Base-by-base conservation (phyloP, 371 early-diverging fungal genomes). In the Coemansia sp. region DNA sequence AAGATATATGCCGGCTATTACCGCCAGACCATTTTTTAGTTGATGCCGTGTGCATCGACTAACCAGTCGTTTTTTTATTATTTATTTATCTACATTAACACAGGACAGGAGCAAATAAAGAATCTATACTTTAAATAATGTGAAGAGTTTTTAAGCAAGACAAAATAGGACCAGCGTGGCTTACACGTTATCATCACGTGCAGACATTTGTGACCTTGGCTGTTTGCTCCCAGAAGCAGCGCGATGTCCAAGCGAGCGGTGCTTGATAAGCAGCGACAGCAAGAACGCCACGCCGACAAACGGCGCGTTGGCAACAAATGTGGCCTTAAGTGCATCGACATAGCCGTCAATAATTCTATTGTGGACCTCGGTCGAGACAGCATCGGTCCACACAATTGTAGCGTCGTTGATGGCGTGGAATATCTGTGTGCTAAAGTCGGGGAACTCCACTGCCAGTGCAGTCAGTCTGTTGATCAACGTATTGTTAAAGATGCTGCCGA, bases 401-500 rank as follows among this genome's bases (percentile, higher is more conserved):
- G 47, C 64, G 26, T 80, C 69, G 26, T 76, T 63, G 34, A 80
- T 43, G 2, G 74, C 52, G 9, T 47, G 39, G 8, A 31, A 30
- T 30, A 77, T 67, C 5, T 38, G 55, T 30, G 60, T 20, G 7
- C 62, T 53, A 16, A 36, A 49, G 14, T 63, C 68, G 36, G 63
- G 64, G 10, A 50, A 65, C 11, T 48, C 56, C 0, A 63, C 45
- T 10, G 72, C 57, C 42, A 73, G 55, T 10, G 16, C 34, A 6
- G 62, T 30, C 38, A 71, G 62, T n/a, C 31, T 20, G n/a, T 26
- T 42, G 1, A 68, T 55, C 16, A 68, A 38, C 11, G 55, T 65
- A 55, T 78, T 79, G 67, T 80, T 80, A 36, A 79, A 63, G 1
- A 68, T 64, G 16, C 71, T 60, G 6, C 70, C 76, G 8, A 71